A percentile compares a stretch with the other conserved stretches of the same genome.
Evolutionary conservation across 164 flowering plant species (phyloP).

Genomic region (Paratinospora sagittata): DNA sequence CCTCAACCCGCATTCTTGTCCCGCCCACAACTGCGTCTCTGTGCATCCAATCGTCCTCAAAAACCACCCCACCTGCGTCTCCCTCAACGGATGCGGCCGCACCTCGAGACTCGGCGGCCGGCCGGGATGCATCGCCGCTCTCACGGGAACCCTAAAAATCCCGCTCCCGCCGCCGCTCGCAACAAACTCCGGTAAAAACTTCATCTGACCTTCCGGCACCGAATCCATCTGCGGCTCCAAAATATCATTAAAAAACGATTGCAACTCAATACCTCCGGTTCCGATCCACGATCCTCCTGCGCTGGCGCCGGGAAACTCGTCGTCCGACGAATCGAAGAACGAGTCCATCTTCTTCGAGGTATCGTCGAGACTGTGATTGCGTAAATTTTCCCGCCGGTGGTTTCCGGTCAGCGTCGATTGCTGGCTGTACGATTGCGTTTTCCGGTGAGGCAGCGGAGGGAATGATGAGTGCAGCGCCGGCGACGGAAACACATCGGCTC

Average conservation of each 20-base stretch:
- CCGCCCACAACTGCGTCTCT: slow-evolving; percentile 87
- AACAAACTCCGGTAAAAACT: slow-evolving; percentile 57
- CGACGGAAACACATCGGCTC: not conserved
- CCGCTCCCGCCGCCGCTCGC: slow-evolving; percentile 60
- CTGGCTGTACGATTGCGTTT: not conserved
- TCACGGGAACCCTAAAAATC: slow-evolving; percentile 54
- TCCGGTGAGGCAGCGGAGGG: not conserved
- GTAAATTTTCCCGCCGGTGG: not conserved
- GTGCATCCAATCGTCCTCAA: slow-evolving; percentile 66
- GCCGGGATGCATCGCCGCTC: slow-evolving; percentile 71
- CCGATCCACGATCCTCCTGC: not conserved
- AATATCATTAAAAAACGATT: not conserved
- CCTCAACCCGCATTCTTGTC: slow-evolving; percentile 66
- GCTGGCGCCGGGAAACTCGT: not conserved
- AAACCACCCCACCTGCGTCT: slow-evolving; percentile 76
- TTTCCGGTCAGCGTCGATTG: not conserved
- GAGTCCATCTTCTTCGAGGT: slow-evolving; percentile 1
- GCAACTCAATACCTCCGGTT: not conserved
- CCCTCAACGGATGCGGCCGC: slow-evolving; percentile 88
- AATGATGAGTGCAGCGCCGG: not conserved
- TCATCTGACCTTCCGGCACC: not conserved
- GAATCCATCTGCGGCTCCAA: not conserved
- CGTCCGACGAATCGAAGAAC: not conserved
- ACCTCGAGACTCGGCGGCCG: slow-evolving; percentile 83
- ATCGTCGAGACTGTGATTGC: not conserved